Percentiles rank a stretch among this genome's conserved stretches.
phyloP scores from a whole-genome alignment of 2,329 filamentous ascomycete species.

The Penicillium verrucosum region DNA sequence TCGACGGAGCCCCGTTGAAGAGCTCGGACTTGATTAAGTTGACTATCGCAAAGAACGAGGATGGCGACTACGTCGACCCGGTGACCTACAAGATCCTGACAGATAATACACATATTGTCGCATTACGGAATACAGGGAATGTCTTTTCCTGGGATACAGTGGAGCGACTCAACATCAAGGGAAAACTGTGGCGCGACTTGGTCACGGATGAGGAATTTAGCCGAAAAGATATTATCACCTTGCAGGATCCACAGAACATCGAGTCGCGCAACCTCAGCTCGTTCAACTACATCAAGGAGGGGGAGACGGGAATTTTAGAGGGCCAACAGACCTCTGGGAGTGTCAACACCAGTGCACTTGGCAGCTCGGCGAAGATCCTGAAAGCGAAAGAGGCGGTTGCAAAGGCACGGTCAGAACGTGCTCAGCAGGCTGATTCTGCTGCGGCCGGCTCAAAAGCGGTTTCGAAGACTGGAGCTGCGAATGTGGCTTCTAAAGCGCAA shows the following conservation, averaged over 20 bases:
- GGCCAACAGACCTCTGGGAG: constrained; percentile 61
- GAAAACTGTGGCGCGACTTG: constrained; percentile 92
- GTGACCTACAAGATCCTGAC: constrained; percentile 98
- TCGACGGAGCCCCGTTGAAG: constrained; percentile 74
- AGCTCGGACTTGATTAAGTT: constrained; percentile 84
- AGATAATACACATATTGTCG: constrained; percentile 95
- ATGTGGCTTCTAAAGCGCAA: constrained; percentile 23
- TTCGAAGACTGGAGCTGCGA: constrained; percentile 22
- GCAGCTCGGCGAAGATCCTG: constrained; percentile 76
- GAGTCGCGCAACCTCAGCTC: constrained; percentile 76
- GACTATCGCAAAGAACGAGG: constrained; percentile 87
- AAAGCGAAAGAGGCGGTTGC: constrained; percentile 93
- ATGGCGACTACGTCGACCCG: constrained; percentile 88
- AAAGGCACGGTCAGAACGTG: constrained; percentile 73
- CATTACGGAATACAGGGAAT: constrained; percentile 81
- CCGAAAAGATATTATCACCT: constrained; percentile 87
- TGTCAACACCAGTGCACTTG: constrained; percentile 77
- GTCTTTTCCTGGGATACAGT: constrained; percentile 96
- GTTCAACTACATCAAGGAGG: constrained; percentile 87
- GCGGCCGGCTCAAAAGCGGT: constrained; percentile 23
- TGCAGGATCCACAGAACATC: constrained; percentile 93
- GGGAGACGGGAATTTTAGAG: constrained; percentile 64
- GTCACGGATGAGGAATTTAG: constrained; percentile 83
- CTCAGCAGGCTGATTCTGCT: constrained; percentile 58
- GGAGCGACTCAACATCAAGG: constrained; percentile 91